These are phyloP conservation scores for Fusarium sp. DNA, from an alignment of 2,329 filamentous ascomycete genomes.

Conservation along the genomic window DNA sequence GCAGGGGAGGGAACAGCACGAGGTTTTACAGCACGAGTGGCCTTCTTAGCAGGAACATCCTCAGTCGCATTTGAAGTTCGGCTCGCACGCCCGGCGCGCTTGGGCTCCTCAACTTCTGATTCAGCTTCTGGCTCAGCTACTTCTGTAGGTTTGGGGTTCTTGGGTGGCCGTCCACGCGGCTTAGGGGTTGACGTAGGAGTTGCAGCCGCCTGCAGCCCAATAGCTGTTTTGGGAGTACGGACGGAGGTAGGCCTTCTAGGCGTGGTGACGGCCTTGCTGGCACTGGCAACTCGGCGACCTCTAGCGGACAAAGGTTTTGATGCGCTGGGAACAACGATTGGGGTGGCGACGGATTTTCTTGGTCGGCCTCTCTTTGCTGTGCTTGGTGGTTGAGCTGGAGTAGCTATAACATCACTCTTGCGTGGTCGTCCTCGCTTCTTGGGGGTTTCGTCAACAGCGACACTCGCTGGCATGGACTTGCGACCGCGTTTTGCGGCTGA, in stretches of 20 bases:
- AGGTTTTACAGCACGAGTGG: slow-evolving; percentile 18
- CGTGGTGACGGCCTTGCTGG: slow-evolving; percentile 26
- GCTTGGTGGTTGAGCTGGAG: slow-evolving; percentile 26
- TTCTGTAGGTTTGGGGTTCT: slow-evolving; percentile 19
- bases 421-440: slow-evolving; percentile 43
- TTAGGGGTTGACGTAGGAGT: slow-evolving; percentile 35
- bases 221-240: slow-evolving; percentile 23
- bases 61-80: background rate
- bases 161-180: slow-evolving; percentile 42
- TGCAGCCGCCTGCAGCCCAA: slow-evolving; percentile 15
- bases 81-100: slow-evolving; percentile 3
- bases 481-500: slow-evolving; percentile 25
- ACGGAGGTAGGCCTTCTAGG: slow-evolving; percentile 9
- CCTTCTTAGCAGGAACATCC: slow-evolving; percentile 14
- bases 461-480: slow-evolving; percentile 43
- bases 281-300: slow-evolving; percentile 28
- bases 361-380: slow-evolving; percentile 41
- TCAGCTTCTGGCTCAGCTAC: slow-evolving; percentile 11
- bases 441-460: slow-evolving; percentile 30
- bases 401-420: slow-evolving; percentile 38
- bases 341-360: slow-evolving; percentile 37
- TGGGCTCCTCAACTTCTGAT: slow-evolving; percentile 1
- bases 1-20: slow-evolving; percentile 37
- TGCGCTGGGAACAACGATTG: slow-evolving; percentile 7
- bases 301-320: slow-evolving; percentile 23